These are phyloP conservation scores for Hanseniaspora thailandica DNA, from an alignment of 805 yeast genomes.

Conservation along the genomic window DNA sequence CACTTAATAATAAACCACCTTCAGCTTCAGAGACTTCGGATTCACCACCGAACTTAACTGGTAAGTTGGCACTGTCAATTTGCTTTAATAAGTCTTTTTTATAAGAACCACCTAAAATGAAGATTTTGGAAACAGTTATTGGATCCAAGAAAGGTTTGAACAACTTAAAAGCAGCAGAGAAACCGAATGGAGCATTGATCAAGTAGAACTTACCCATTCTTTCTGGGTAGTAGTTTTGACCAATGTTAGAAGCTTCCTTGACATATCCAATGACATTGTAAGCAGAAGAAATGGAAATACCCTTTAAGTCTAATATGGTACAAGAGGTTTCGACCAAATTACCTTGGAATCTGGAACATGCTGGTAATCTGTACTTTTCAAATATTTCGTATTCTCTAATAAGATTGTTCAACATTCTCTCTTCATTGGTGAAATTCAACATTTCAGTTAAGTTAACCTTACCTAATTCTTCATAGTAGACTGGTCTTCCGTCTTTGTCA, in stretches of 20 bases:
- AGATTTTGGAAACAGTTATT: conserved; percentile 90
- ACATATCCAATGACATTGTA: conserved; percentile 79
- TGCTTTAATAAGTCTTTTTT: conserved; percentile 76
- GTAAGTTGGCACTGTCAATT: conserved; percentile 87
- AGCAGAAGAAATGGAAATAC: conserved; percentile 75
- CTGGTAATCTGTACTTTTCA: conserved; percentile 73
- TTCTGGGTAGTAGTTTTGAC: conserved; percentile 97
- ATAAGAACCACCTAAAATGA: conserved; percentile 70
- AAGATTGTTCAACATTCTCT: conserved; percentile 87
- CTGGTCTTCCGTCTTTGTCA: conserved; percentile 94
- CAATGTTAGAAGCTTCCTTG: conserved; percentile 83
- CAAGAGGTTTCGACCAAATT: conserved; percentile 86
- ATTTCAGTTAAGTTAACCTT: conserved; percentile 78
- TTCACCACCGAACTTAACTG: conserved; percentile 78
- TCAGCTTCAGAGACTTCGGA: conserved; percentile 54
- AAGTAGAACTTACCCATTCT: conserved; percentile 97
- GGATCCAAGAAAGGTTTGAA: conserved; percentile 95
- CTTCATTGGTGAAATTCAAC: conserved; percentile 88
- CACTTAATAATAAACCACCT: conserved; percentile 77
- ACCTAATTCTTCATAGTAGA: conserved; percentile 88
- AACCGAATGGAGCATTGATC: conserved; percentile 95
- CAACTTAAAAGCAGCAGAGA: conserved; percentile 80
- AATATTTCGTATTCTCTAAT: conserved; percentile 97
- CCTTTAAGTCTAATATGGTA: conserved; percentile 89
- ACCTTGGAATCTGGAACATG: conserved; percentile 77